phyloP scores from a whole-genome alignment of 495 filamentous ascomycete species.

The Penicillium pancosmium region DNA sequence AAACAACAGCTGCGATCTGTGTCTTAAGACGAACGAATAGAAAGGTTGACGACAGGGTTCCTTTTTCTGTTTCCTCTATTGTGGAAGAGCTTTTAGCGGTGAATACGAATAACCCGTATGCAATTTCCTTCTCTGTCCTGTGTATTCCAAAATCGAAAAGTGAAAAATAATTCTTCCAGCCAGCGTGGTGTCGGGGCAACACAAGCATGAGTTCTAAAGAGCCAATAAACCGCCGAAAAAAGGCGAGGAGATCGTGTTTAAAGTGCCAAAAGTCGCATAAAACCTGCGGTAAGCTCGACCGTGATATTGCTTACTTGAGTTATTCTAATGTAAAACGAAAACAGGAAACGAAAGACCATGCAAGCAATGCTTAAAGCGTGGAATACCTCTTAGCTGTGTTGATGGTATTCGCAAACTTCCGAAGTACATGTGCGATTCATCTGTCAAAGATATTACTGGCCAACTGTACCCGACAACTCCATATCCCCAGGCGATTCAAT shows the following conservation, averaged over 20 bases:
- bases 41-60: too few species aligned
- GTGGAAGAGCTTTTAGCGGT: too few species aligned
- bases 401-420: constrained; percentile 18
- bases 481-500: not conserved
- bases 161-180: not conserved
- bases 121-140: too few species aligned
- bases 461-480: not conserved
- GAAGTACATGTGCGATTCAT: constrained; percentile 10
- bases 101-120: too few species aligned
- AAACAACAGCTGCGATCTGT: too few species aligned
- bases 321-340: too few species aligned
- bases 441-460: not conserved
- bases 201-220: not conserved
- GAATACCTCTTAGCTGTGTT: constrained; percentile 10
- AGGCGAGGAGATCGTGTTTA: constrained; percentile 14
- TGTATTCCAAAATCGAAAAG: not conserved
- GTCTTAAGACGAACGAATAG: too few species aligned
- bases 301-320: not conserved
- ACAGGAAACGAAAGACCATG: constrained; percentile 21
- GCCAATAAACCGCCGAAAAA: not conserved
- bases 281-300: constrained; percentile 13
- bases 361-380: constrained; percentile 9
- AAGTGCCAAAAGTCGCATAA: constrained; percentile 16
- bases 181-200: not conserved
- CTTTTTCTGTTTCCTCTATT: too few species aligned